Percentiles rank a stretch among this genome's conserved stretches.
Evolutionary conservation across 805 yeast genomes (phyloP).

Genomic region (Zygosaccharomyces kombuchaensis): DNA sequence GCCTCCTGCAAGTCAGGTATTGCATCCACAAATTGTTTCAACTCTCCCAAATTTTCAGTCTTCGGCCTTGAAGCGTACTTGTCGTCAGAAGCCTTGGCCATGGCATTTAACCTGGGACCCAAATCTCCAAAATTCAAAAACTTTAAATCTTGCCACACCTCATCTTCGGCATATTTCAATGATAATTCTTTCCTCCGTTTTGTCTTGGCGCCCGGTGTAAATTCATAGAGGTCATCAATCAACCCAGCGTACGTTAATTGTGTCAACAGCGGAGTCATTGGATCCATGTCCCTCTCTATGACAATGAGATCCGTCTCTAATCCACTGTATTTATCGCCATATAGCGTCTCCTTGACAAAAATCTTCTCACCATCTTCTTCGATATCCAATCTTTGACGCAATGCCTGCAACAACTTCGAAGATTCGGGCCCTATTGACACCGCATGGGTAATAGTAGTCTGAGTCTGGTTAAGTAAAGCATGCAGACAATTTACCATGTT

Average conservation of each 20-base stretch:
- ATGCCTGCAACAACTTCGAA: constrained; percentile 15
- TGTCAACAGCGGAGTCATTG: constrained; percentile 61
- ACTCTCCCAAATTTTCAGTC: constrained; percentile 57
- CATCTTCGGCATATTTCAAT: constrained; percentile 21
- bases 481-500: constrained; percentile 28
- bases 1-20: constrained; percentile 61
- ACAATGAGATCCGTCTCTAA: constrained; percentile 68
- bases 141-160: constrained; percentile 43
- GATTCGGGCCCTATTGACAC: constrained; percentile 28
- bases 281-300: constrained; percentile 74
- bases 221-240: constrained; percentile 63
- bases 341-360: constrained; percentile 29
- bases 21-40: constrained; percentile 66
- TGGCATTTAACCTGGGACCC: constrained; percentile 63
- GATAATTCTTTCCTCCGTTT: constrained; percentile 23
- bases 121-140: constrained; percentile 74
- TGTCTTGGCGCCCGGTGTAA: constrained; percentile 40
- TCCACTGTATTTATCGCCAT: constrained; percentile 35
- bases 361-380: constrained; percentile 15
- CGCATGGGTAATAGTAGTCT: constrained; percentile 25
- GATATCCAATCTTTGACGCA: constrained; percentile 18
- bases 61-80: constrained; percentile 59
- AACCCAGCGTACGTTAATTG: constrained; percentile 83
- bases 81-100: constrained; percentile 66
- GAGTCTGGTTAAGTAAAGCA: constrained; percentile 20